Evolutionary conservation across 2,329 filamentous ascomycete species (phyloP), one percentile per base, ranked within the genome.

Genomic region (Nannizziopsis arthrosporioides): DNA sequence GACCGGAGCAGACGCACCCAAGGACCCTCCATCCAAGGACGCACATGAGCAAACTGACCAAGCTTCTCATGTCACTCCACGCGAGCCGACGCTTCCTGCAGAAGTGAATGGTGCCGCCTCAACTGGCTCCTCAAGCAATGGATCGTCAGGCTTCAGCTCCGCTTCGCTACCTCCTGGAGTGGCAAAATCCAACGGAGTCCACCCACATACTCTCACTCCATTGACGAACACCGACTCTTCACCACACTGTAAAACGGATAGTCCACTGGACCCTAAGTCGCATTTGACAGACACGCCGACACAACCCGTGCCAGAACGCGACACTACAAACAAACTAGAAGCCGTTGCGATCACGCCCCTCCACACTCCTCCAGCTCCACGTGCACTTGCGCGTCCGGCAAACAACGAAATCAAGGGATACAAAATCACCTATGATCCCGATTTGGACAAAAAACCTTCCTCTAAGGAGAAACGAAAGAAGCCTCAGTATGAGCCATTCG

Each of bases 111-210:
- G 78, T 53, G 75, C 81, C 57, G 82, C 78, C 59, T 88, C 84
- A 44, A 77, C 81, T 49, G 85, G 80, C 67, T 87, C 84, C 60
- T 73, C 76, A 49, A 87, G 81, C 68, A 78, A 80, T 47, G 75
- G 75, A 44, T 86, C 82, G 39, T 86, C 85, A 47, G 73, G 83
- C 55, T 84, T 85, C 67, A 85, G 80, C 66, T 70, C 72, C 57
- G 68, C 70, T 56, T 68, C 71, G 54, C 63, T 71, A 50, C 67
- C 71, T 49, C 64, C 70, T 57, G 63, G 71, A 58, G 78, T 77
- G 62, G 68, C 75, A 62, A 76, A 75, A 57, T 66, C 74, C 64
- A 73, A 75, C 61, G 73, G 74, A 55, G 64, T 71, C 53, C 70
- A 71, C 18, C 53, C 62, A 53, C 71, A 73, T 62, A 75, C 73